phyloP scores from a whole-genome alignment of 2,329 filamentous ascomycete species.

The Stromatinia cepivora region DNA sequence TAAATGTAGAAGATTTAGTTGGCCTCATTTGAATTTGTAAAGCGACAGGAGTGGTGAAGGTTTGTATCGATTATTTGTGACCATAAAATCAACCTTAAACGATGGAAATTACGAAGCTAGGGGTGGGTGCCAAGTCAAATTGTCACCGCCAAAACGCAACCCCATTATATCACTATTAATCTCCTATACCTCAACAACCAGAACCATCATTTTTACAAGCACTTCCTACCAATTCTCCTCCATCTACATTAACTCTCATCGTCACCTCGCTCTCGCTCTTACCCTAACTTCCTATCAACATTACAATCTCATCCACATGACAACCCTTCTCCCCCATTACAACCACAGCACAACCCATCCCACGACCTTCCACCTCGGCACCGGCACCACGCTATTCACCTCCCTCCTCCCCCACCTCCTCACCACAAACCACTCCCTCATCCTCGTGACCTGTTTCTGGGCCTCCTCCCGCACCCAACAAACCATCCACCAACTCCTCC shows the following conservation, averaged over 20 bases:
- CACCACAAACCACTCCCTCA: constrained; percentile 33
- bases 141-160: too few species aligned
- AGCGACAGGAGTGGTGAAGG: too few species aligned
- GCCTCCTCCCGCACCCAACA: constrained; percentile 62
- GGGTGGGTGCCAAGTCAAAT: too few species aligned
- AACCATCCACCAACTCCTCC: constrained; percentile 48
- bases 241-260: neutral
- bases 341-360: constrained; percentile 1
- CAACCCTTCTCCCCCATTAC: constrained; percentile 5
- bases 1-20: too few species aligned
- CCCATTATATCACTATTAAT: too few species aligned
- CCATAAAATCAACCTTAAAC: too few species aligned
- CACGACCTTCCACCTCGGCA: constrained; percentile 16
- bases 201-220: too few species aligned
- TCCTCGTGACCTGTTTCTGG: constrained; percentile 84
- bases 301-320: neutral
- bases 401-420: constrained; percentile 14
- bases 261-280: neutral
- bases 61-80: too few species aligned
- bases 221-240: too few species aligned
- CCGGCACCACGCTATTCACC: constrained; percentile 1
- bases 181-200: too few species aligned
- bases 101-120: too few species aligned
- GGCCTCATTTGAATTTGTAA: too few species aligned
- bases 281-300: neutral